Percentiles rank a stretch among this genome's conserved stretches.
phyloP scores from a whole-genome alignment of 768 basidiomycete species.

The Collybiopsis confluens region DNA sequence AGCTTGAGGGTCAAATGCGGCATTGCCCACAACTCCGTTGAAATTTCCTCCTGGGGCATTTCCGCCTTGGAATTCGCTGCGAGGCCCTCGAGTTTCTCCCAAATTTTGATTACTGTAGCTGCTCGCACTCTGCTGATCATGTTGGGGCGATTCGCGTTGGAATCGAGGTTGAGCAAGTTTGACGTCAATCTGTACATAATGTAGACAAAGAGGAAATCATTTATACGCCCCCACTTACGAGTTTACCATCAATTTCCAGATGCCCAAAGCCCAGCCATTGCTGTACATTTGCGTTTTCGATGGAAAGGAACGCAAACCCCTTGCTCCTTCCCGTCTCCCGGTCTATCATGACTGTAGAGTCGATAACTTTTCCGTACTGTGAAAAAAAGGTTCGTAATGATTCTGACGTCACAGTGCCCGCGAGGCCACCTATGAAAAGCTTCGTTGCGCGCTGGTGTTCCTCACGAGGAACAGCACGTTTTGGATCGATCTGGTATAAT shows the following conservation, averaged over 20 bases:
- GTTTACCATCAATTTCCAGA: conserved; percentile 90
- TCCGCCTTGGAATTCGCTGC: conserved; percentile 17
- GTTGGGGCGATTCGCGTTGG: conserved; percentile 63
- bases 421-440: conserved; percentile 92
- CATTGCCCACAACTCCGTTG: conserved; percentile 30
- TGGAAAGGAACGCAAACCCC: conserved; percentile 97
- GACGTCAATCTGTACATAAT: conserved; percentile 76
- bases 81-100: conserved; percentile 4
- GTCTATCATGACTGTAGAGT: conserved; percentile 98
- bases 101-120: conserved; percentile 12
- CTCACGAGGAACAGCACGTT: conserved; percentile 94
- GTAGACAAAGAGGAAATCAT: background rate
- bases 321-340: conserved; percentile 93
- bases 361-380: conserved; percentile 92
- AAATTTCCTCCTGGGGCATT: conserved; percentile 33
- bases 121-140: conserved; percentile 45
- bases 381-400: conserved; percentile 91
- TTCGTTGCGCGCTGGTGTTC: conserved; percentile 93
- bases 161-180: conserved; percentile 92
- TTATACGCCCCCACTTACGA: conserved; percentile 58
- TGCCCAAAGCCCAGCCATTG: conserved; percentile 86
- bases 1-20: conserved; percentile 87
- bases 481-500: conserved; percentile 87
- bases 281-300: conserved; percentile 87
- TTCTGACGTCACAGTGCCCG: conserved; percentile 88